Evolutionary conservation across 768 basidiomycete genomes (phyloP), one percentile per base, ranked within the genome.

Genomic region (Boletales sp.): DNA sequence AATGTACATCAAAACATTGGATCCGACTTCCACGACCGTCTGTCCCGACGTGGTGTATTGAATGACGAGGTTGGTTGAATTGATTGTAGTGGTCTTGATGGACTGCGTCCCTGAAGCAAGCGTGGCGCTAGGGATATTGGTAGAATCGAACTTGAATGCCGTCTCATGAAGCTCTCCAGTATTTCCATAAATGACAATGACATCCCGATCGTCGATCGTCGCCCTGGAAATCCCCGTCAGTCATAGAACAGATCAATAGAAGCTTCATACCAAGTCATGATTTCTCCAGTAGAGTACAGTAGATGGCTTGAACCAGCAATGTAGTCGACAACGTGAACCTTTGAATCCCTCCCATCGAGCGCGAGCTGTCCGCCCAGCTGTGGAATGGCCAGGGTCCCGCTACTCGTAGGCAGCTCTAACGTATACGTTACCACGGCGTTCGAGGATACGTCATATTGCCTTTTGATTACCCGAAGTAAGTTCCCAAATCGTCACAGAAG

Each of bases 321-420:
- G 50, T 80, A 79, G 53, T 79, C 77, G 2, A 77, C 75, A 12
- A 80, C 71, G 49, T 78, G 74, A 33, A 79, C 67, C 58, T 80
- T 80, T 0, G 78, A 78, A 53, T 79, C 76, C 60, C 73, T 76
- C n/a, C 78, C 78, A 49, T 70, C 67, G 17, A 79, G 62, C 0
- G 70, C 56, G 31, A 80, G 65, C 17, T 62, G 64, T 33, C 74
- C 75, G 8, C 76, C 75, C 18, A 78, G 56, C 5, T 68, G 67
- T 10, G 77, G 78, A 39, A 78, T 61, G 4, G 67, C 69, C 33
- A 78, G 56, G 33, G 55, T 51, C 15, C 78, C 78, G 9, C 68
- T 66, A 44, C 76, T 77, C 17, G 77, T 79, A 5, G 72, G 63
- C n/a, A 79, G 46, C 5, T 65, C 74, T 15, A 78, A 54, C 14